Conservation (phyloP, 176 grass and related monocot genomes). For the Tuctoria greenei region DNA sequence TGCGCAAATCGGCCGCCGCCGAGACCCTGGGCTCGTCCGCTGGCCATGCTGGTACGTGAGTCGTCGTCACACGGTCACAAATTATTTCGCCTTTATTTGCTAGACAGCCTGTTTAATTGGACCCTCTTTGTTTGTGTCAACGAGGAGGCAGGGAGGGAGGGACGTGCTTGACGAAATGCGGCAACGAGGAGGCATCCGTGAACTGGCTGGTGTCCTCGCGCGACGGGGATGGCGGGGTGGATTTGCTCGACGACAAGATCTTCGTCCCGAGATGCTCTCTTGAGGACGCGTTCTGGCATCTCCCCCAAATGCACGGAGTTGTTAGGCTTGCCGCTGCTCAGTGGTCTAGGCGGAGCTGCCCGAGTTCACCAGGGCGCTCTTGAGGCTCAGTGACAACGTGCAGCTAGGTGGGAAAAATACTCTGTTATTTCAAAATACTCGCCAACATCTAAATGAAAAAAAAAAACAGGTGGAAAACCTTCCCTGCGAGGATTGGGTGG, state of each 20-base stretch:
- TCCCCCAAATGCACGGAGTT: conserved; percentile 47
- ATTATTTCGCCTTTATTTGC: background rate
- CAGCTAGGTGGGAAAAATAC: too few relatives aligned
- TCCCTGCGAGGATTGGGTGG: too few relatives aligned
- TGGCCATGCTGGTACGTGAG: background rate
- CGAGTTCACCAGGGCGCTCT: too few relatives aligned
- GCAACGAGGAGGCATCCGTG: too few relatives aligned
- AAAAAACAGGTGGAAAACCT: too few relatives aligned
- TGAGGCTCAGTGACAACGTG: too few relatives aligned
- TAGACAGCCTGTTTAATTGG: background rate
- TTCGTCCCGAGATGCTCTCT: conserved; percentile 42
- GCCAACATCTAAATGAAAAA: too few relatives aligned
- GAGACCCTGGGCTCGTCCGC: background rate
- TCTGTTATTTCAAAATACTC: too few relatives aligned
- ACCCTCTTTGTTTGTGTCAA: background rate
- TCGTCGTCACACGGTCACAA: background rate
- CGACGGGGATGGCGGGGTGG: conserved; percentile 8
- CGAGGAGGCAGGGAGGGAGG: too few relatives aligned
- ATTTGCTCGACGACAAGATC: conserved; percentile 45
- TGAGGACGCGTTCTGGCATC: conserved; percentile 42
- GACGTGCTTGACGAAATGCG: background rate
- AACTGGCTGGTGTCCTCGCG: conserved; percentile 22
- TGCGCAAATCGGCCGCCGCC: background rate
- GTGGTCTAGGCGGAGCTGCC: too few relatives aligned
- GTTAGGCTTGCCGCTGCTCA: conserved; percentile 38